A percentile compares a stretch with the other conserved stretches of the same genome.
phyloP scores from a whole-genome alignment of 1,284 basidiomycete species.

The Rhodotorula glutinis region DNA sequence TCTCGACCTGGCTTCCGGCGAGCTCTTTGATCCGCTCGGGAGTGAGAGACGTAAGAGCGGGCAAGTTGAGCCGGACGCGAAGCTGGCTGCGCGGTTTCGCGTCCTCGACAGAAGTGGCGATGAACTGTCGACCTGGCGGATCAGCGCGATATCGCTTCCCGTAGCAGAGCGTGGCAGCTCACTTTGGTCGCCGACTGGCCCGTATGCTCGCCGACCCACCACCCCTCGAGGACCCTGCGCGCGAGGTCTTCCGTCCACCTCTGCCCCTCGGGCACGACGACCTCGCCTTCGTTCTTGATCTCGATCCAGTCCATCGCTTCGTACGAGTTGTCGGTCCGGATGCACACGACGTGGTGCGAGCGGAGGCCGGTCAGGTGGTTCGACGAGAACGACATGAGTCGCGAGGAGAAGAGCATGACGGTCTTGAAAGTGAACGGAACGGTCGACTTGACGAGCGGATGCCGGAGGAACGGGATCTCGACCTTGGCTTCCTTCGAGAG shows the following conservation, averaged over 20 bases:
- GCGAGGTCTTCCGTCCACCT: conserved; percentile 15
- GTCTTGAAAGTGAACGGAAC: conserved; percentile 27
- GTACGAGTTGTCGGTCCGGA: conserved; percentile 8
- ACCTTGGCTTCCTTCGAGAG: conserved; percentile 28
- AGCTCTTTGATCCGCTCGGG: background rate
- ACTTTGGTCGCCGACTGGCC: conserved; percentile 22
- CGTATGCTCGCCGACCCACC: conserved; percentile 32
- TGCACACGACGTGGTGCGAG: conserved; percentile 14
- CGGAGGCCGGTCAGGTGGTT: conserved; percentile 19
- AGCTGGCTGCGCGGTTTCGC: background rate
- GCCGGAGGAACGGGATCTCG: conserved; percentile 28
- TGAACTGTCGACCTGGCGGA: conserved; percentile 14
- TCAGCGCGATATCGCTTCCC: background rate
- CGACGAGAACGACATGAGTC: conserved; percentile 26
- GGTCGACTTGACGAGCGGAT: background rate
- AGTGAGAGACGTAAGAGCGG: conserved; percentile 3
- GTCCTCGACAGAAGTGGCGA: background rate
- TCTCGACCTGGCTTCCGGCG: background rate
- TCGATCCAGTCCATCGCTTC: conserved; percentile 18
- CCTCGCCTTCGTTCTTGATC: conserved; percentile 6
- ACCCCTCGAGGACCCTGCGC: conserved; percentile 18
- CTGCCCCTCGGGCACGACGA: background rate
- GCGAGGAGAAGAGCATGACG: conserved; percentile 29
- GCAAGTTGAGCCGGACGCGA: conserved; percentile 24
- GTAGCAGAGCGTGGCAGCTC: background rate